Base-by-base conservation (phyloP, 192 early-diverging fungal genomes). In the Entomortierella lignicola region DNA sequence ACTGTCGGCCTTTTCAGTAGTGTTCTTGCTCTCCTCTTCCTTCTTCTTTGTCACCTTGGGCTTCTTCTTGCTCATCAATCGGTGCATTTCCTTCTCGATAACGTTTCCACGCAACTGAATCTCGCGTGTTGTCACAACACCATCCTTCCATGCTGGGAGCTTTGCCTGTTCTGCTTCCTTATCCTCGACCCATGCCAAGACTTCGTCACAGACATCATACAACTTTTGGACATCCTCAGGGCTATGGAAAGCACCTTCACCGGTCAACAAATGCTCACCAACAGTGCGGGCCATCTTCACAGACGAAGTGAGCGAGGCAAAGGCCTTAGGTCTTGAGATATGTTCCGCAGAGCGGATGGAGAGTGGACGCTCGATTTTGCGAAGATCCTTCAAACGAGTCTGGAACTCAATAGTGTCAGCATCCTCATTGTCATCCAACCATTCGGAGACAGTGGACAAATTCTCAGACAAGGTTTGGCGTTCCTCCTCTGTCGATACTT, bases 341-440 rank as follows among this genome's bases (percentile, higher is more conserved):
- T 82, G 74, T 55, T 89, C 88, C 21, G 77, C 69, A 32, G 79
- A 81, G 54, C 89, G 82, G 55, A 73, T 75, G 21, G 70, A 64
- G 30, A 88, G 75, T 39, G 85, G 87, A 1, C 81, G 63, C 68
- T 91, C 85, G 31, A 88, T 56, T 34, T 60, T 56, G 63, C 85
- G 85, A 2, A 91, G 74, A 2, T 71, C 63, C 15, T 81, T 69
- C 52, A 90, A 71, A 27, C 82, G 83, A 13, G 66, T 77, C n/a
- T 85, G 84, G 53, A 94, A 91, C 51, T 84, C 81, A 12, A 63
- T 18, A 2, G 88, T 86, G 67, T 96, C 91, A 2, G 94, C 94
- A 20, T 83, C 60, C 52, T 95, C 94, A 13, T 89, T 93, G 26
- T 90, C 89, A 48, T 90, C 92, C 25, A 98, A 72, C 98, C 98